phyloP scores from a whole-genome alignment of 768 basidiomycete species.

The Trametes punicea region DNA sequence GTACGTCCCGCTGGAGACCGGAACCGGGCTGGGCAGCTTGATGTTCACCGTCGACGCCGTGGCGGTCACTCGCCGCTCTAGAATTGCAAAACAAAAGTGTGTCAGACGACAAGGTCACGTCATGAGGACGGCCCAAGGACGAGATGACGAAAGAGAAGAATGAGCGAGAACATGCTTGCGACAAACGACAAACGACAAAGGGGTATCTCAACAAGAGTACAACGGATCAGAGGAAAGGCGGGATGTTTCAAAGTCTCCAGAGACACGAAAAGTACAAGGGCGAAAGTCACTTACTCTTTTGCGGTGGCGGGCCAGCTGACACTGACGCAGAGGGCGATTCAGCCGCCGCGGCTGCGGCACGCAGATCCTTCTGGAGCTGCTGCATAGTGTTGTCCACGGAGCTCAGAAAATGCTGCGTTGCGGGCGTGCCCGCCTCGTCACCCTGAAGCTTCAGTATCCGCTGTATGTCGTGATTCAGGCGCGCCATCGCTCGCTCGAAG shows the following conservation, averaged over 20 bases:
- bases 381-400: constrained; percentile 34
- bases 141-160: not conserved
- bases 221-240: not conserved
- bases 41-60: constrained; percentile 28
- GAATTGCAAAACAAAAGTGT: not conserved
- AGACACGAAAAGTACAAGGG: not conserved
- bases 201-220: not conserved
- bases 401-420: constrained; percentile 27
- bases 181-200: not conserved
- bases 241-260: not conserved
- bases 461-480: constrained; percentile 45
- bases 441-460: constrained; percentile 44
- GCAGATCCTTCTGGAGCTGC: constrained; percentile 39
- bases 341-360: constrained; percentile 32
- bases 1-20: constrained; percentile 21
- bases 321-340: constrained; percentile 21
- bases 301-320: constrained; percentile 18
- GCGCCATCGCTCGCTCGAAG: constrained; percentile 43
- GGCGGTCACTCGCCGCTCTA: constrained; percentile 23
- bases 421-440: constrained; percentile 36
- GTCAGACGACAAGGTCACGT: not conserved
- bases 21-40: constrained; percentile 36
- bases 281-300: constrained; percentile 16
- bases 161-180: not conserved
- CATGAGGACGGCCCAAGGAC: not conserved